A percentile compares a stretch with the other conserved stretches of the same genome.
Evolutionary conservation across 1,284 basidiomycete species (phyloP).

Genomic region (Cutaneotrichosporon sp.): DNA sequence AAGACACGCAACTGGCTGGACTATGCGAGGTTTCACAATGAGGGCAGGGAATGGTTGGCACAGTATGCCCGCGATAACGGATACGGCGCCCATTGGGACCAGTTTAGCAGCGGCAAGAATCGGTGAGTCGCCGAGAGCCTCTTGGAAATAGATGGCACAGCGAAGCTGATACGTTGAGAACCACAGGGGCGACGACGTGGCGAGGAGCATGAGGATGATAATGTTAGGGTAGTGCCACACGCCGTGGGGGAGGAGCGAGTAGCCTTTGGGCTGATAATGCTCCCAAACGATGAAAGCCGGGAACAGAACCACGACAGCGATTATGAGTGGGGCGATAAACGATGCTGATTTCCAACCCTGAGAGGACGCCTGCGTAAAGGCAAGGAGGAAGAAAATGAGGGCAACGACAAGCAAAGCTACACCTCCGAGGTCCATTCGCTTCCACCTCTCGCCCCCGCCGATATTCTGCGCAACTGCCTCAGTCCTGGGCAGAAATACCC

Average conservation of each 20-base stretch:
- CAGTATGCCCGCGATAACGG: constrained; percentile 32
- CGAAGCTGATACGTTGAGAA: constrained; percentile 42
- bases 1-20: constrained; percentile 31
- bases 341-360: constrained; percentile 37
- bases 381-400: constrained; percentile 43
- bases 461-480: constrained; percentile 38
- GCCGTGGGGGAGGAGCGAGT: constrained; percentile 42
- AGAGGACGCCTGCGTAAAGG: constrained; percentile 40
- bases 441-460: constrained; percentile 35
- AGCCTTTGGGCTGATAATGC: constrained; percentile 30
- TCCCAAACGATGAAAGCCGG: constrained; percentile 31
- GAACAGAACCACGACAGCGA: constrained; percentile 15
- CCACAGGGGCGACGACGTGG: constrained; percentile 23
- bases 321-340: constrained; percentile 43
- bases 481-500: constrained; percentile 38
- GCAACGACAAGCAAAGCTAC: constrained; percentile 33
- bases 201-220: constrained; percentile 38
- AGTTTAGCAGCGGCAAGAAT: constrained; percentile 43
- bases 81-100: constrained; percentile 43
- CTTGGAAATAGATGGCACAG: constrained; percentile 42
- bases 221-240: constrained; percentile 45
- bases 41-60: constrained; percentile 34
- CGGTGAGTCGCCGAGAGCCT: constrained; percentile 31
- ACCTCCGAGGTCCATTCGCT: constrained; percentile 45
- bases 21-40: constrained; percentile 36